phyloP scores from a whole-genome alignment of 1,284 basidiomycete genomes.

The Puccinia novopanici region DNA sequence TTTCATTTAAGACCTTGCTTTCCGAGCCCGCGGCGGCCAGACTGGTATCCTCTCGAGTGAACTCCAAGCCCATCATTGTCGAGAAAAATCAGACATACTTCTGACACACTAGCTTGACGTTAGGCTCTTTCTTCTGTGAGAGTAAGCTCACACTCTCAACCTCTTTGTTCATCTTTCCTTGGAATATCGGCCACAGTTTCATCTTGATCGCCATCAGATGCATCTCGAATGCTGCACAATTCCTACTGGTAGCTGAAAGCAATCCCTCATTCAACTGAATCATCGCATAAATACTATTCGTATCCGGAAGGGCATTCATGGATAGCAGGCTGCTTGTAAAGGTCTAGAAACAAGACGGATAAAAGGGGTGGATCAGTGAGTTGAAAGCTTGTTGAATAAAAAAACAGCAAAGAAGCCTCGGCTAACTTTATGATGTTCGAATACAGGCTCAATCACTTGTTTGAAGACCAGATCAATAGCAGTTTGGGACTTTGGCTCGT shows the following conservation, averaged over 20 bases:
- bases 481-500: constrained; percentile 61
- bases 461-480: constrained; percentile 71
- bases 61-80: constrained; percentile 38
- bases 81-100: constrained; percentile 42
- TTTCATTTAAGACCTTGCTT: constrained; percentile 24
- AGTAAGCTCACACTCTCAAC: constrained; percentile 7
- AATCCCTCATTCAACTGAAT: constrained; percentile 45
- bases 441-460: constrained; percentile 81
- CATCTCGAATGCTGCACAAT: constrained; percentile 23
- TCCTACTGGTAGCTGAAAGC: not conserved
- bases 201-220: constrained; percentile 47
- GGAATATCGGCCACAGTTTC: constrained; percentile 42
- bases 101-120: constrained; percentile 30
- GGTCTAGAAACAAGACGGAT: constrained; percentile 29
- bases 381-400: not conserved
- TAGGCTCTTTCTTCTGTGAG: not conserved
- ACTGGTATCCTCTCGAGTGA: not conserved
- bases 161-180: constrained; percentile 38
- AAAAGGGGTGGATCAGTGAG: not conserved
- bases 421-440: constrained; percentile 75
- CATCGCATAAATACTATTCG: constrained; percentile 47
- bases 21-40: not conserved
- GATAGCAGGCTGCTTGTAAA: constrained; percentile 43
- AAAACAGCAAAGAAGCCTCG: not conserved
- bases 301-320: constrained; percentile 24